A percentile compares a stretch with the other conserved stretches of the same genome.
Evolutionary conservation across 2,329 filamentous ascomycete genomes (phyloP).

Genomic region (Erysiphe neolycopersici): DNA sequence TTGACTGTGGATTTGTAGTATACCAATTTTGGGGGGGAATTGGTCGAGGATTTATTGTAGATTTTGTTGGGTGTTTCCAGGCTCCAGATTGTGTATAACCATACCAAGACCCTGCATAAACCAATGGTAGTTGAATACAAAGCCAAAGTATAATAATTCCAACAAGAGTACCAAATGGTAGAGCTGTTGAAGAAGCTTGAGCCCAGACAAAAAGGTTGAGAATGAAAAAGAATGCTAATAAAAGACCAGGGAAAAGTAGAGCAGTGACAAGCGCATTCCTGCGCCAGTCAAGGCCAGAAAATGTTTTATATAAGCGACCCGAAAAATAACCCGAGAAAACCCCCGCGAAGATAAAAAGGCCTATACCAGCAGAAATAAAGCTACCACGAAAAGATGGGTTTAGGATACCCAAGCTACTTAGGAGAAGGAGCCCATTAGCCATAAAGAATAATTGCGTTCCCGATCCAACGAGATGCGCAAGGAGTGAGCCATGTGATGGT

Average conservation of each 20-base stretch:
- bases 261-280: conserved; percentile 58
- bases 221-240: conserved; percentile 50
- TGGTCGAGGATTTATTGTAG: conserved; percentile 41
- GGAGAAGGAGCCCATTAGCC: conserved; percentile 40
- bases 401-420: conserved; percentile 50
- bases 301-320: conserved; percentile 56
- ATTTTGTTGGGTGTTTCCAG: conserved; percentile 66
- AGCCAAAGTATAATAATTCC: conserved; percentile 55
- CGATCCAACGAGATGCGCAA: conserved; percentile 61
- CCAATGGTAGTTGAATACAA: conserved; percentile 60
- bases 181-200: conserved; percentile 64
- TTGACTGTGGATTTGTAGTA: conserved; percentile 30
- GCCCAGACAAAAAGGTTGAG: conserved; percentile 80
- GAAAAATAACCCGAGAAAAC: conserved; percentile 75
- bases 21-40: conserved; percentile 58
- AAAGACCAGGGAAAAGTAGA: conserved; percentile 49
- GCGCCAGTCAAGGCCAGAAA: conserved; percentile 46
- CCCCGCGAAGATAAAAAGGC: conserved; percentile 61
- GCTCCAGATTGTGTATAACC: conserved; percentile 39
- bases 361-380: conserved; percentile 61
- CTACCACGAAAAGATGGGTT: conserved; percentile 79
- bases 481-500: conserved; percentile 39
- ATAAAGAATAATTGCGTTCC: conserved; percentile 73
- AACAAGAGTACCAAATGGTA: conserved; percentile 56
- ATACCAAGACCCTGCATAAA: conserved; percentile 55